Percentiles rank a stretch among this genome's conserved stretches.
Evolutionary conservation across 495 filamentous ascomycete species (phyloP).

Genomic region (Hypoxylon intermedium): DNA sequence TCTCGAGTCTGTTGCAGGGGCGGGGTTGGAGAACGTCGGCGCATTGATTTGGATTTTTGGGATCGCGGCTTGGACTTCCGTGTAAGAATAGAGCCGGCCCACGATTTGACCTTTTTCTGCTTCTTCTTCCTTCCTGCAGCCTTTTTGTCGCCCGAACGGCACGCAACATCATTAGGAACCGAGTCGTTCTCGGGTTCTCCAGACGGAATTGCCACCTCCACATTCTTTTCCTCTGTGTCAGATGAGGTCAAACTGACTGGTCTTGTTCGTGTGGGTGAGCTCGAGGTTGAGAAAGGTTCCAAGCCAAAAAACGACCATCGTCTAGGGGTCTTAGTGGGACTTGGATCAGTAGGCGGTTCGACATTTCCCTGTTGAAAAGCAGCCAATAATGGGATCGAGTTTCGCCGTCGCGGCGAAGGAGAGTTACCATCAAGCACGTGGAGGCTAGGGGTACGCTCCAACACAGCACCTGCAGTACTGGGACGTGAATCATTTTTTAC

Average conservation of each 20-base stretch:
- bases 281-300: conserved; percentile 49
- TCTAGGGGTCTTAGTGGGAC: conserved; percentile 54
- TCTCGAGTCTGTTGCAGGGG: conserved; percentile 36
- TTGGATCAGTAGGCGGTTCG: conserved; percentile 46
- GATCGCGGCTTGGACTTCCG: conserved; percentile 63
- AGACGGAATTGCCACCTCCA: conserved; percentile 10
- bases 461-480: conserved; percentile 60
- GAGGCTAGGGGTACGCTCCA: conserved; percentile 54
- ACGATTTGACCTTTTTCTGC: conserved; percentile 79
- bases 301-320: conserved; percentile 64
- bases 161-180: not conserved
- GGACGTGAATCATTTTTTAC: conserved; percentile 51
- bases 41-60: conserved; percentile 48
- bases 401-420: conserved; percentile 51
- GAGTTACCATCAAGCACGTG: conserved; percentile 42
- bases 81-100: conserved; percentile 79
- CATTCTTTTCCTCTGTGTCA: conserved; percentile 41
- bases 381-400: conserved; percentile 58
- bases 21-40: conserved; percentile 50
- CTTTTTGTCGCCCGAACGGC: conserved; percentile 53
- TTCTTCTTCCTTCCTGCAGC: conserved; percentile 60
- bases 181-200: conserved; percentile 17
- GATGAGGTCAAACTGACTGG: conserved; percentile 49
- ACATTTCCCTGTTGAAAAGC: conserved; percentile 42
- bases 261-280: conserved; percentile 51